Conservation (phyloP, 2,329 filamentous ascomycete genomes). For the Hortaea werneckii region DNA sequence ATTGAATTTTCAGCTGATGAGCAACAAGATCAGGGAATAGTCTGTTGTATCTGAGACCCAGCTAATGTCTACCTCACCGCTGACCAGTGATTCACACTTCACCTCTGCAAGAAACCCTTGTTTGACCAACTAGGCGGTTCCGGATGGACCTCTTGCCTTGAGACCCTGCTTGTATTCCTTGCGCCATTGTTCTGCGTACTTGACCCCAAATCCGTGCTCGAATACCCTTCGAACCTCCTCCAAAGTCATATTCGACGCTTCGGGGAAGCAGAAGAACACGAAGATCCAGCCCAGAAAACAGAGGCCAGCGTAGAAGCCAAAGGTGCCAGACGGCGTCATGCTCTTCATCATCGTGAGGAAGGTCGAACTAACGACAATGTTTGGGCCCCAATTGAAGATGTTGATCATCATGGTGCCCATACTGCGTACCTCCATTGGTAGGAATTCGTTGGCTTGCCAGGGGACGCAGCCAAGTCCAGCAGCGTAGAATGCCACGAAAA, state of each 20-base stretch:
- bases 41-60: no score
- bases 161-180: neutral
- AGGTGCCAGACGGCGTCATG: slow-evolving; percentile 65
- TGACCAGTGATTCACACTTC: no score
- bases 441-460: slow-evolving; percentile 88
- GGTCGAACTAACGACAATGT: slow-evolving; percentile 75
- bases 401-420: slow-evolving; percentile 65
- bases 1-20: no score
- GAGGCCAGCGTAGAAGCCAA: slow-evolving; percentile 65
- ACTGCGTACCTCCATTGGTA: slow-evolving; percentile 64
- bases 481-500: slow-evolving; percentile 80
- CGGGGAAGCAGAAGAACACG: neutral
- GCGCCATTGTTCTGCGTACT: neutral
- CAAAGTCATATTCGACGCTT: neutral
- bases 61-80: no score
- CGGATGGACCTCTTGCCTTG: neutral
- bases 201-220: neutral
- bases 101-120: no score
- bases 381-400: slow-evolving; percentile 77
- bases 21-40: no score
- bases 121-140: no score
- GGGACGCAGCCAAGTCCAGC: slow-evolving; percentile 84
- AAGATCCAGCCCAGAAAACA: slow-evolving; percentile 56
- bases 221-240: neutral
- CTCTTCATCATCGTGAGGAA: slow-evolving; percentile 80